Percentiles rank a stretch among this genome's conserved stretches.
Evolutionary conservation across 2,329 filamentous ascomycete genomes (phyloP).

Genomic region (Apiospora sp.): DNA sequence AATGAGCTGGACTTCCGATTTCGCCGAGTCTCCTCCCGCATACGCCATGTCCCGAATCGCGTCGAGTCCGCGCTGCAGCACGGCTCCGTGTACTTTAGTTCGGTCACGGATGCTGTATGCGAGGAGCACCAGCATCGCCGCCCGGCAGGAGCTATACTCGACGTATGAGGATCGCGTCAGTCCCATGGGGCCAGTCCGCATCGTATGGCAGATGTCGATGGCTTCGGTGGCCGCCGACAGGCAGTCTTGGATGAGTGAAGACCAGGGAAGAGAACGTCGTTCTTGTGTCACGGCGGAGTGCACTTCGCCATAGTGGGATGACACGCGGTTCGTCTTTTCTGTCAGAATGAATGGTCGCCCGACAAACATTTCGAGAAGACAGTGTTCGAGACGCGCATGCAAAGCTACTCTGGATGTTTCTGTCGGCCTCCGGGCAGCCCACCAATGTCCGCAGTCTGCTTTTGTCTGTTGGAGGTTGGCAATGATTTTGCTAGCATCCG

Average conservation of each 20-base stretch:
- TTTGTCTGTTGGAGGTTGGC: conserved; percentile 15
- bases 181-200: conserved; percentile 56
- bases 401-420: conserved; percentile 56
- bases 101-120: conserved; percentile 10
- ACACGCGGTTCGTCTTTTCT: conserved; percentile 31
- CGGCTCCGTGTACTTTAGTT: neutral
- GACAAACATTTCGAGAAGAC: conserved; percentile 60
- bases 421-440: conserved; percentile 47
- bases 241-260: conserved; percentile 57
- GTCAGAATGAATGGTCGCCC: conserved; percentile 61
- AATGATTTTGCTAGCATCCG: neutral
- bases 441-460: conserved; percentile 13
- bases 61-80: neutral
- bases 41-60: conserved; percentile 19
- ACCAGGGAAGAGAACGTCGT: conserved; percentile 32
- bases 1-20: conserved; percentile 16
- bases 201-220: conserved; percentile 57
- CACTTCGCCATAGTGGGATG: no score
- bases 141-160: conserved; percentile 63
- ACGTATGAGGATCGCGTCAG: conserved; percentile 63
- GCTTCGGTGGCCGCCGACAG: conserved; percentile 60
- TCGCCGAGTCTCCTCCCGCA: conserved; percentile 10
- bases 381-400: conserved; percentile 61
- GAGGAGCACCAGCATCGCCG: conserved; percentile 54
- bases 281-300: no score